These are phyloP conservation scores for Claviceps humidiphila DNA, from an alignment of 2,329 filamentous ascomycete genomes.

Conservation along the genomic window DNA sequence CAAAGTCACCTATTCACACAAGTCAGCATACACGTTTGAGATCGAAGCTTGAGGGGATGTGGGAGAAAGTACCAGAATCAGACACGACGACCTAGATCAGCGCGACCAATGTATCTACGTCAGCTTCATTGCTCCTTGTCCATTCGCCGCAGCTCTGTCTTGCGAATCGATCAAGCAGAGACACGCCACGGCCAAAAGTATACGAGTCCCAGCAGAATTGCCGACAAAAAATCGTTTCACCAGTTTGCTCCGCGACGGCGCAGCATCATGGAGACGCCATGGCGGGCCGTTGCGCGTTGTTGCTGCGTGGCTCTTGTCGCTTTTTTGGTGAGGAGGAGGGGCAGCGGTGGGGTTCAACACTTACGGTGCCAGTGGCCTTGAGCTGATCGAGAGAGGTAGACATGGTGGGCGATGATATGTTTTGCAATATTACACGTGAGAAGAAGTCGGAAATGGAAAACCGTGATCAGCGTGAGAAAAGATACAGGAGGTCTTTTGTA, in stretches of 20 bases:
- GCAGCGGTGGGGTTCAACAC: constrained; percentile 29
- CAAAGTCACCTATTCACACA: constrained; percentile 53
- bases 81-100: constrained; percentile 70
- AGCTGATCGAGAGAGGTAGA: constrained; percentile 87
- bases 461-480: neutral
- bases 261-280: neutral
- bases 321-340: constrained; percentile 14
- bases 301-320: neutral
- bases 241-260: neutral
- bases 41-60: constrained; percentile 10
- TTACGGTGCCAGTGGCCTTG: constrained; percentile 90
- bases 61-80: constrained; percentile 67
- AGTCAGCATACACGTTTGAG: constrained; percentile 14
- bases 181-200: neutral
- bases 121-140: constrained; percentile 9
- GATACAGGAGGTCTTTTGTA: neutral
- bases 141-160: neutral
- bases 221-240: neutral
- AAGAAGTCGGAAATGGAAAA: neutral
- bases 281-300: neutral
- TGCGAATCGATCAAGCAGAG: neutral
- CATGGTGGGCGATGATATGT: constrained; percentile 37
- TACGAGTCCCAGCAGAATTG: neutral
- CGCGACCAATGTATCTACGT: constrained; percentile 10
- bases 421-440: too few species aligned